Base-by-base conservation (phyloP, 2,329 filamentous ascomycete genomes). In the Ceratocystis cubensis region DNA sequence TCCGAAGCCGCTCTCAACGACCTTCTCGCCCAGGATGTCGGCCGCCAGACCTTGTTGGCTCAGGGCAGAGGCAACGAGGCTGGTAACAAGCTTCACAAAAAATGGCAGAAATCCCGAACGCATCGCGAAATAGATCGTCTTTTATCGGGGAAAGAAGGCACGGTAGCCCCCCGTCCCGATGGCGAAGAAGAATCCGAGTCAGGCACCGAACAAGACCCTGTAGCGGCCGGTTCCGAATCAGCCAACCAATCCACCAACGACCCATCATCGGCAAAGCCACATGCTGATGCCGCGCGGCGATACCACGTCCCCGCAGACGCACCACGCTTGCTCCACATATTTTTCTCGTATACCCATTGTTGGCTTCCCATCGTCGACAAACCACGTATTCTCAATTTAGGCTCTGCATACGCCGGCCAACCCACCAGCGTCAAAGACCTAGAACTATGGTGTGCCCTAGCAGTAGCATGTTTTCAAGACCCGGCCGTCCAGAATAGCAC, bases 341-440 rank as follows among this genome's bases (percentile, higher is more conserved):
- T 90, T 72, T 88, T 89, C 68, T 83, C 87, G 1, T 89, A 89
- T 70, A 89, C 86, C 0, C 87, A 91, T 72, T 84, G 82, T 65
- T 92, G 88, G 88, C 79, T 92, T 30, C 88, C 88, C 0, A 84
- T 92, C 30, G 78, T 87, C 10, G 85, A 90, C 69, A 87, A 85
- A 69, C 82, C 87, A 62, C 80, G 81, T 53, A 76, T 89, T 3
- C 76, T 87, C 63, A 78, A 70, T 66, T 78, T 73, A 67, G 81
- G 76, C 0, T 74, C 77, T 48, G 72, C 73, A 6, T 84, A 82
- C 41, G 71, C 75, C 30, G 59, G 69, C 30, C 75, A 72, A 66
- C 79, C 71, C 62, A 72, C 73, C 15, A 71, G 74, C 66, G 73
- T 78, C n/a, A 73, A 78, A 28, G 79, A 84, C 69, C 80, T 84